Conservation (phyloP, 2,329 filamentous ascomycete species). For the Sclerotinia nivalis region DNA sequence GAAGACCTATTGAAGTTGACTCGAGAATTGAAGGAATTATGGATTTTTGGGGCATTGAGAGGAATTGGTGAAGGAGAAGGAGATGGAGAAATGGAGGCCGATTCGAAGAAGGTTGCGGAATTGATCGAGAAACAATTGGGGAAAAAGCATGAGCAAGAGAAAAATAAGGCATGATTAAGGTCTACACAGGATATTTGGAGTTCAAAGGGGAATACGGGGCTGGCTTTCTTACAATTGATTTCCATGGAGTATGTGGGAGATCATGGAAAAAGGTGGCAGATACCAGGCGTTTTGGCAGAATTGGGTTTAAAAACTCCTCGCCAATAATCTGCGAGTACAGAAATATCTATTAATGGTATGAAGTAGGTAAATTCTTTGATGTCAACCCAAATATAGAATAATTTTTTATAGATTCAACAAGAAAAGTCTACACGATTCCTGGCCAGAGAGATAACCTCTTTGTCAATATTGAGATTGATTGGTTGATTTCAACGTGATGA, state of each 20-base stretch:
- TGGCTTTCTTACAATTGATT: not conserved
- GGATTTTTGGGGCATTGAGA: slow-evolving; percentile 51
- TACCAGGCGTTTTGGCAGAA: slow-evolving; percentile 21
- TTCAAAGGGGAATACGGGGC: not conserved
- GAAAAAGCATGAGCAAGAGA: slow-evolving; percentile 22
- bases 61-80: slow-evolving; percentile 47
- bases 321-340: not conserved
- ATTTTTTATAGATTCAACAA: not conserved
- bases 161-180: slow-evolving; percentile 1
- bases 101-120: slow-evolving; percentile 42
- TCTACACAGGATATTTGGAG: not conserved
- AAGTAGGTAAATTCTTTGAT: not conserved
- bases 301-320: not conserved
- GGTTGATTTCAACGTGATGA: not conserved
- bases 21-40: slow-evolving; percentile 52
- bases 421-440: not conserved
- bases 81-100: slow-evolving; percentile 43
- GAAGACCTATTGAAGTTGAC: slow-evolving; percentile 51
- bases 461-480: not conserved
- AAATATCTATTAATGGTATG: not conserved
- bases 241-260: not conserved
- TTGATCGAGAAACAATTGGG: slow-evolving; percentile 34
- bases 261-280: slow-evolving; percentile 9
- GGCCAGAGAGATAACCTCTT: not conserved
- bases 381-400: not conserved